Base-by-base conservation (phyloP, 768 basidiomycete genomes). In the Termitomyces sp. region DNA sequence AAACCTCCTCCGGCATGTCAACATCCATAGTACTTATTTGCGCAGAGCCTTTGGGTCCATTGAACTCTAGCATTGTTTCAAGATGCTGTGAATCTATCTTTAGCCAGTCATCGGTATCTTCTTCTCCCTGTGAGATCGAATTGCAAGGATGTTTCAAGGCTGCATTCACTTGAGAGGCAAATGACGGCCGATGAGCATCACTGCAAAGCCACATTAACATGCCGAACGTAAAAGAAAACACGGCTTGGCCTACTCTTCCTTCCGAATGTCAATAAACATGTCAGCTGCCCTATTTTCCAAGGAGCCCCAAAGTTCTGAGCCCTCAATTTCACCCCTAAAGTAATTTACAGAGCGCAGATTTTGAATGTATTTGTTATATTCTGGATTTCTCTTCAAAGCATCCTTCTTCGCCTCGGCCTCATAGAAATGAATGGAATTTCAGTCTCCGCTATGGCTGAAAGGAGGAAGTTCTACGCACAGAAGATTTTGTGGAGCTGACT, bases 261-360 rank as follows among this genome's bases (percentile, higher is more conserved):
- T 78, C 54, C 82, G 79, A 54, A 80, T 76, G 39, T 82, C 78
- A 12, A 88, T 65, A 73, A 90, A 98, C 0, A 80, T 79, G 13
- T 76, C 69, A 6, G 76, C 82, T 16, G 94, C 96, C 61, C 84
- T 84, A 46, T 71, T 73, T 71, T 97, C 94, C 29, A 88, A 76
- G 14, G 71, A 71, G 24, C 78, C 84, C 94, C 94, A 98, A 9
- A 79, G 66, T 60, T 79, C 74, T 8, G 93, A 96, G 2, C 89
- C 93, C 69, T 91, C 79, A 0, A 85, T 57, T 70, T 97, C 89
- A 9, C 78, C 78, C 61, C 81, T 82, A 69, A 98, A 99, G 70
- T 90, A 98, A 12, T 85, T 84, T 2, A 79, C 76, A 7, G 80
- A 73, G 14, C 70, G 68, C 16, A 98, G 78, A 46, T 82, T 85